Conservation (phyloP, 106 monocot genomes). For the Amphibolis antarctica region DNA sequence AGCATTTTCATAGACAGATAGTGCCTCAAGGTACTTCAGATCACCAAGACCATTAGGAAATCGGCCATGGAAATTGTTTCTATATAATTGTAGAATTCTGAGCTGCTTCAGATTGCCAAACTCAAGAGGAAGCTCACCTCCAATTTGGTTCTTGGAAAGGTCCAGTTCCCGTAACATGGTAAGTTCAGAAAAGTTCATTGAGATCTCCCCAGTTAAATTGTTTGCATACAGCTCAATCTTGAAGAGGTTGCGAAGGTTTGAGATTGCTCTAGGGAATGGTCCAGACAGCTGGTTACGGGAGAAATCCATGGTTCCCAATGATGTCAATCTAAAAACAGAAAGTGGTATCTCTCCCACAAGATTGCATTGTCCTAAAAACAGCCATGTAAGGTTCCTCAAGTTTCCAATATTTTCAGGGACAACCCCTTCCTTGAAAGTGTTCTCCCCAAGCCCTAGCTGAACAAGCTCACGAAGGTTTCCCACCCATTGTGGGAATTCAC, state of each 20-base stretch:
- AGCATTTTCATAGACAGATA: conserved; percentile 61
- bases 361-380: conserved; percentile 51
- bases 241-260: conserved; percentile 33
- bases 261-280: conserved; percentile 35
- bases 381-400: conserved; percentile 61
- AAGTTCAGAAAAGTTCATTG: conserved; percentile 40
- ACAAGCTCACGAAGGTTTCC: conserved; percentile 24
- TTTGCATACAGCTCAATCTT: conserved; percentile 81
- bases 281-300: conserved; percentile 63
- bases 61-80: conserved; percentile 55
- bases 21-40: conserved; percentile 22
- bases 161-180: conserved; percentile 45
- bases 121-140: conserved; percentile 44
- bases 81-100: conserved; percentile 46
- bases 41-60: conserved; percentile 52
- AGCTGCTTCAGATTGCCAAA: conserved; percentile 43
- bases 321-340: conserved; percentile 32
- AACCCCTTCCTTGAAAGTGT: conserved; percentile 37
- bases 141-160: conserved; percentile 48
- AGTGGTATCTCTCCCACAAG: conserved; percentile 48
- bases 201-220: conserved; percentile 50
- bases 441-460: conserved; percentile 39
- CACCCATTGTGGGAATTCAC: conserved; percentile 54
- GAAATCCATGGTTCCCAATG: conserved; percentile 51
- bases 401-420: conserved; percentile 42